Evolutionary conservation across 495 filamentous ascomycete genomes (phyloP), one percentile per base, ranked within the genome.

Genomic region (Penicillium herquei): DNA sequence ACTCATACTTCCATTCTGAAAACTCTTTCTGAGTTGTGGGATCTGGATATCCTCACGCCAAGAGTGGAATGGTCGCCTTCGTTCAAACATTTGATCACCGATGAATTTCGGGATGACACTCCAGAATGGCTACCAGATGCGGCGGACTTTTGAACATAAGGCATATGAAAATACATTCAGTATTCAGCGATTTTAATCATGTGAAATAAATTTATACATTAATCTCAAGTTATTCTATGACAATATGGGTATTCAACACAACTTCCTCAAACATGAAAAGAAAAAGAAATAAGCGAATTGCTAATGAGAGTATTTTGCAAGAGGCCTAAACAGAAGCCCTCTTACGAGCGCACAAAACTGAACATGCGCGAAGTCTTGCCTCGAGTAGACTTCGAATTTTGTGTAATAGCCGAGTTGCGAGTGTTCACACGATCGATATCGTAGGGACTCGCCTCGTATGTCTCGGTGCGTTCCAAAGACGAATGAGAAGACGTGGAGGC

Each of bases 1-100:
- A 74, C 76, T 1, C 74, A 75, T 42, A 75, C 75, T 30, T 77
- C 74, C 7, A 72, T 78, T 39, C 61, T 77, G 37, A 74, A 75
- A 57, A 73, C 67, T 56, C 52, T 76, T 7, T 65, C 67, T 16
- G 68, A 77, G 50, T 62, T 78, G 7, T 78, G 75, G 75, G 70
- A 64, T n/a, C 48, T 78, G 56, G 70, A 75, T 7, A 56, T 57
- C n/a, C 62, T 76, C 7, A 71, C 69, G 5, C 74, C 73, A 3
- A 66, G 75, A 1, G 75, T 78, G 14, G 66, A 70, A 10, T 76
- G 73, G 72, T 76, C 75, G 7, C 65, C 74, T 18, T 74, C 70
- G 3, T 78, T 78, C 18, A 54, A 59, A 7, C 52, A 65, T 33
- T 56, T 78, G 65, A 65, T 78, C 48, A 60, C 57, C 4, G 54